Conservation (phyloP, 2,329 filamentous ascomycete genomes). For the Talaromyces pinophilus region DNA sequence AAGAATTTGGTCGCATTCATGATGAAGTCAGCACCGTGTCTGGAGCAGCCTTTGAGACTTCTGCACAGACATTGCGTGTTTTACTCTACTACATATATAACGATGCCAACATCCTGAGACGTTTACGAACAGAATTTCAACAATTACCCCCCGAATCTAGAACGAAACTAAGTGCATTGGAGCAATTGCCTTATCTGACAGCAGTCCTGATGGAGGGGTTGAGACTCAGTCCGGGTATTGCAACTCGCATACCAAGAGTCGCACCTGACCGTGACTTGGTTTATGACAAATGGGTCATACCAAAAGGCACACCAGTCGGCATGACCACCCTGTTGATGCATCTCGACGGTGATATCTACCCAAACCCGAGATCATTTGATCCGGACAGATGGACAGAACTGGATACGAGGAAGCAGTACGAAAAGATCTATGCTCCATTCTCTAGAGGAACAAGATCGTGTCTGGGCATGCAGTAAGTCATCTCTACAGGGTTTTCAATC, state of each 20-base stretch:
- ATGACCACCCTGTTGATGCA: background rate
- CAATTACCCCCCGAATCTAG: background rate
- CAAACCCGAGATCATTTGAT: background rate
- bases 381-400: background rate
- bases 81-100: background rate
- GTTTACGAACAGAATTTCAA: background rate
- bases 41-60: background rate
- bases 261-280: background rate
- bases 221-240: background rate
- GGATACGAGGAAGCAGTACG: background rate
- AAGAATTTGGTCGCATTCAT: background rate
- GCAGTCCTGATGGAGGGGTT: background rate
- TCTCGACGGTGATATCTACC: background rate
- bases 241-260: background rate
- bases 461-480: background rate
- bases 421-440: background rate
- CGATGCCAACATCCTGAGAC: background rate
- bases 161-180: background rate
- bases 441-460: background rate
- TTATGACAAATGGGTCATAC: background rate
- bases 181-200: background rate
- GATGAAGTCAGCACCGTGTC: background rate
- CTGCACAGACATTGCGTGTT: background rate
- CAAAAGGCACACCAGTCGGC: background rate
- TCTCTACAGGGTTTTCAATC: background rate